These are phyloP conservation scores for Scopulariopsis brevicaulis DNA, from an alignment of 2,329 filamentous ascomycete genomes.

Conservation along the genomic window DNA sequence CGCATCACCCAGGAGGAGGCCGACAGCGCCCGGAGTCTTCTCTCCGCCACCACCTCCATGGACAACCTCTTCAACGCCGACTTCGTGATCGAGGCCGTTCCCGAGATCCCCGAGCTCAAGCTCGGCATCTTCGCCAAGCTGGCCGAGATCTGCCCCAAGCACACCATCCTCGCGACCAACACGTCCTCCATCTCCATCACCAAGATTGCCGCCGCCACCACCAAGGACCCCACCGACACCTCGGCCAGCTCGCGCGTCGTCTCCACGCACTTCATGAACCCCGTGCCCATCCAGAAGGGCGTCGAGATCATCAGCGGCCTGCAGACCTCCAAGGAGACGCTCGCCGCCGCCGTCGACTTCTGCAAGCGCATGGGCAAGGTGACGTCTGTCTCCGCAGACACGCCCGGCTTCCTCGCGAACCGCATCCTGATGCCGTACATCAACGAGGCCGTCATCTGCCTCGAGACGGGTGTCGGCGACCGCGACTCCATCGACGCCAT, in stretches of 20 bases:
- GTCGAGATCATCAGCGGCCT: conserved; percentile 95
- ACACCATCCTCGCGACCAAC: conserved; percentile 91
- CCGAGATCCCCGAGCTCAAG: conserved; percentile 83
- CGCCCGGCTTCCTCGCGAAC: conserved; percentile 91
- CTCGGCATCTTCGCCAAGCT: conserved; percentile 76
- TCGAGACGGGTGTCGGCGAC: conserved; percentile 83
- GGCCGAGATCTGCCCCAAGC: conserved; percentile 67
- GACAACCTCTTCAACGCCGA: conserved; percentile 74
- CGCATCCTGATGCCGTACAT: conserved; percentile 98
- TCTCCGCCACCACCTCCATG: conserved; percentile 61
- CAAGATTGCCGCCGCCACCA: conserved; percentile 81
- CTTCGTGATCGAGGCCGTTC: conserved; percentile 96
- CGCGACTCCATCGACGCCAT: conserved; percentile 92
- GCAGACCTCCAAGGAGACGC: conserved; percentile 74
- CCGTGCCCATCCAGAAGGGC: conserved; percentile 90
- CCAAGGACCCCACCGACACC: conserved; percentile 65
- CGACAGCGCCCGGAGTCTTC: conserved; percentile 55
- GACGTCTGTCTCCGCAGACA: conserved; percentile 74
- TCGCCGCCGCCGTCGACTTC: conserved; percentile 74
- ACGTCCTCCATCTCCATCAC: conserved; percentile 99
- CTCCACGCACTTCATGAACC: conserved; percentile 99
- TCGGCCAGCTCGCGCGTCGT: conserved; percentile 79
- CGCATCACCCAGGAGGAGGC: conserved; percentile 76
- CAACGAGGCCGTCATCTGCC: conserved; percentile 92
- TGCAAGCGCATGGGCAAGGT: conserved; percentile 92